A percentile compares a stretch with the other conserved stretches of the same genome.
Evolutionary conservation across 768 basidiomycete species (phyloP).

Genomic region (Leccinum olivaceopallidum): DNA sequence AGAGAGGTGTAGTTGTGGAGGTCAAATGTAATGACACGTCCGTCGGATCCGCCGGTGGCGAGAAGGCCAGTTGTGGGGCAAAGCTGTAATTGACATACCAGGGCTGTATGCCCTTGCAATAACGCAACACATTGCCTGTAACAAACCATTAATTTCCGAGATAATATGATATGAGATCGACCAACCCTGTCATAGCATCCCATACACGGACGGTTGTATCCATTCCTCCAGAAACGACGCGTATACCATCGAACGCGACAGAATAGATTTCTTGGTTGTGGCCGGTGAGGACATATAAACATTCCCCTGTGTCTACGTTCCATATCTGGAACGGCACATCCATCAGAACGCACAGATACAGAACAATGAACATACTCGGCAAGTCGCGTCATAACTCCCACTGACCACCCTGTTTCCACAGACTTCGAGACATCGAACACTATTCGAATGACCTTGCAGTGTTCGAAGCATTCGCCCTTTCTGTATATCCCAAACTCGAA

Average conservation of each 20-base stretch:
- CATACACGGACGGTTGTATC: slow-evolving; percentile 94
- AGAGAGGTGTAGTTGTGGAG: slow-evolving; percentile 44
- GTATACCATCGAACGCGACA: slow-evolving; percentile 84
- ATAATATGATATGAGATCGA: slow-evolving; percentile 4
- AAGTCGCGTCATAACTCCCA: slow-evolving; percentile 91
- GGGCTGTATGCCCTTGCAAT: slow-evolving; percentile 87
- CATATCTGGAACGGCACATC: slow-evolving; percentile 58
- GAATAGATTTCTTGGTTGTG: slow-evolving; percentile 90
- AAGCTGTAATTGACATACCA: slow-evolving; percentile 90
- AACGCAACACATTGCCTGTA: slow-evolving; percentile 77
- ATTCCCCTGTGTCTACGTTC: slow-evolving; percentile 88
- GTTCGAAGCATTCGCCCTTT: slow-evolving; percentile 64
- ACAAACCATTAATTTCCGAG: neutral
- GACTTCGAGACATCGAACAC: slow-evolving; percentile 88
- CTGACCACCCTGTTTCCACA: slow-evolving; percentile 83
- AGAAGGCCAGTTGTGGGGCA: slow-evolving; percentile 55
- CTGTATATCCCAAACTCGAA: slow-evolving; percentile 94
- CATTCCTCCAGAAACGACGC: slow-evolving; percentile 83
- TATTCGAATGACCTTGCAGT: slow-evolving; percentile 74
- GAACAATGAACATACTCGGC: slow-evolving; percentile 54
- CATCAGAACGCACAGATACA: neutral
- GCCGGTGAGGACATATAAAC: slow-evolving; percentile 76
- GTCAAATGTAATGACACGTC: slow-evolving; percentile 75
- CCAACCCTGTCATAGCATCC: slow-evolving; percentile 84
- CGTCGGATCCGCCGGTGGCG: slow-evolving; percentile 87